phyloP scores from a whole-genome alignment of 352 stramenopile species.

The Poterioochromonas sp. region DNA sequence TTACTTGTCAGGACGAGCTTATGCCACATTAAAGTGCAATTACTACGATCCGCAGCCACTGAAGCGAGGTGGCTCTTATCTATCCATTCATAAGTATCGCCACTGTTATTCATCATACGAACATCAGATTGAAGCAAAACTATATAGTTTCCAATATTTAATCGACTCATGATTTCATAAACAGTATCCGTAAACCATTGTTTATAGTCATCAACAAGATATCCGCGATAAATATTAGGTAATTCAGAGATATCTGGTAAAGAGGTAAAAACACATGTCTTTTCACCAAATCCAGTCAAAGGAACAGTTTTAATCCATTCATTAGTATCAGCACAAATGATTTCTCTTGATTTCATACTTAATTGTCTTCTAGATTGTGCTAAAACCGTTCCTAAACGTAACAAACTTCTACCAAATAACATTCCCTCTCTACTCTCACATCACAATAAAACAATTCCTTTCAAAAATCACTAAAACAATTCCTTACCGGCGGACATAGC shows the following conservation, averaged over 20 bases:
- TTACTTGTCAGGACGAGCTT: not conserved
- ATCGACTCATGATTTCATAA: not conserved
- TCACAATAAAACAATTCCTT: too few relatives aligned
- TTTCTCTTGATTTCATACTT: too few relatives aligned
- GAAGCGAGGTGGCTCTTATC: conserved; percentile 2
- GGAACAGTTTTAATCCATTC: too few relatives aligned
- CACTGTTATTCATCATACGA: not conserved
- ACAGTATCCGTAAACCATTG: not conserved
- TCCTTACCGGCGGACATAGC: too few relatives aligned
- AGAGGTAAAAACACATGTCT: conserved; percentile 1
- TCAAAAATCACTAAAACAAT: too few relatives aligned
- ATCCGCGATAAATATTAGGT: not conserved
- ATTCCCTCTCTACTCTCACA: too few relatives aligned
- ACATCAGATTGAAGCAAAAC: conserved; percentile 7
- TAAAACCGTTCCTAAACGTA: too few relatives aligned
- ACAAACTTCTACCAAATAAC: too few relatives aligned
- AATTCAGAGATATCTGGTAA: not conserved
- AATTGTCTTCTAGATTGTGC: too few relatives aligned
- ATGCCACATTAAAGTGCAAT: conserved; percentile 7
- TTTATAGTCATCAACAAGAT: not conserved
- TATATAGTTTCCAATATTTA: not conserved
- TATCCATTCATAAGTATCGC: not conserved
- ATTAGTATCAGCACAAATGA: too few relatives aligned
- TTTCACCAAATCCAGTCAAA: not conserved
- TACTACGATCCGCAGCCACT: not conserved